Evolutionary conservation across 176 grass and related monocot genomes (phyloP), one percentile per base, ranked within the genome.

Genomic region (Raddia distichophylla): DNA sequence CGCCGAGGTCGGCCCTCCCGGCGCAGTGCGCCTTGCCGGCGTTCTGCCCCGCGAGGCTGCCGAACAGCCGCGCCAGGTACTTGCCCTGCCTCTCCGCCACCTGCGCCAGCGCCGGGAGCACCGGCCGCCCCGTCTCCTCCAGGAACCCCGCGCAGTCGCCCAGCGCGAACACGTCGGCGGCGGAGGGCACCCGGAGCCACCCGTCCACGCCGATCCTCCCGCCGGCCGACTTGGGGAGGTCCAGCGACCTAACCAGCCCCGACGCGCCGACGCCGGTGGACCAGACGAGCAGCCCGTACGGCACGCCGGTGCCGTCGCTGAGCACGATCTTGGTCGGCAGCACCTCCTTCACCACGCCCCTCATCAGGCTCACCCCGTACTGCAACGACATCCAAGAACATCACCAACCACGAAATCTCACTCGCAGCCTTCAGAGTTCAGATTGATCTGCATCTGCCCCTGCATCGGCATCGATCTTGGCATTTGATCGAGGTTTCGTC

Each of bases 101-200:
- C 92, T 98, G 95, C 61, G 95, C 95, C 69, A 95, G 87, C 52
- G 95, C 95, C 76, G 95, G 95, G 82, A 95, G 95, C 67, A 98
- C 90, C 70, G 82, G 75, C 47, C 69, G 87, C 8, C 93, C 90
- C 3, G 93, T 98, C 44, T 67, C 34, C 76, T 95, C 92, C 6
- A 98, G 89, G 83, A 91, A 98, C 13, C 93, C 95, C 19, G 95
- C 90, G 86, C 95, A 95, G 86, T 98, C 95, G 55, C 95, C 93
- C 32, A 98, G 86, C 48, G 95, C 95, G 85, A 84, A 98, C 46
- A 98, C 90, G 76, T 95, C 95, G 16, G 91, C 84, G 10, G 59
- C 86, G 0, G 92, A 86, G 19, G 95, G 88, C 81, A 98, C 90
- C 19, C 90, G 90, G 37, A 98, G 85, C 82, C 87, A 98, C 81